Percentiles rank a stretch among this genome's conserved stretches.
Conservation (phyloP, 2,329 filamentous ascomycete species). For the Corynespora cassiicola region DNA sequence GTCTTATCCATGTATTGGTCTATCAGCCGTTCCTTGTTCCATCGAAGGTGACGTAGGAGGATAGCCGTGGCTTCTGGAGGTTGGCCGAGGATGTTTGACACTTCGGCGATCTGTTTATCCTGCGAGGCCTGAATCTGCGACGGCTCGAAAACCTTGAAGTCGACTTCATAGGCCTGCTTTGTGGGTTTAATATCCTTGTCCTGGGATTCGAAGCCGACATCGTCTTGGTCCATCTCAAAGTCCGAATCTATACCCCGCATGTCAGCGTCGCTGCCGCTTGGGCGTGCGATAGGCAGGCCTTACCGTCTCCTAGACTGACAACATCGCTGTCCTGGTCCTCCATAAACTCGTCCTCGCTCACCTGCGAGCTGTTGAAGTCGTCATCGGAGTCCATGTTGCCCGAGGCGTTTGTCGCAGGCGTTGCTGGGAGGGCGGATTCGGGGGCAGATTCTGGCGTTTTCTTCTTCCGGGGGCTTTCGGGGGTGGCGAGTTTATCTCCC, state of each 20-base stretch:
- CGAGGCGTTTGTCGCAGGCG: constrained; percentile 41
- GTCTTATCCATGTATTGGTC: constrained; percentile 95
- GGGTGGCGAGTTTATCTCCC: constrained; percentile 30
- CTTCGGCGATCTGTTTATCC: constrained; percentile 83
- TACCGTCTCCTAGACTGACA: constrained; percentile 53
- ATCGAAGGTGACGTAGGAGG: constrained; percentile 84
- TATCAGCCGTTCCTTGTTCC: constrained; percentile 95
- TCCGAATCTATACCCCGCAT: constrained; percentile 52
- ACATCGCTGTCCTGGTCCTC: constrained; percentile 80
- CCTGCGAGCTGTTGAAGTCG: constrained; percentile 85
- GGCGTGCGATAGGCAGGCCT: constrained; percentile 11
- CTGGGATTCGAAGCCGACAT: constrained; percentile 67
- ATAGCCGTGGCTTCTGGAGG: constrained; percentile 90
- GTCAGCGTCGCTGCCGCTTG: constrained; percentile 14
- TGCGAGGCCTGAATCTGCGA: constrained; percentile 84
- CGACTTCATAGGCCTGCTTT: constrained; percentile 80
- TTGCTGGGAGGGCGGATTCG: constrained; percentile 33
- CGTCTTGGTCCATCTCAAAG: constrained; percentile 64
- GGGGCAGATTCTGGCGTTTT: constrained; percentile 24
- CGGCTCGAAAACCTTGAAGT: constrained; percentile 82
- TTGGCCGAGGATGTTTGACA: constrained; percentile 89
- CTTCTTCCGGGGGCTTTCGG: constrained; percentile 40
- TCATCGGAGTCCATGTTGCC: constrained; percentile 92
- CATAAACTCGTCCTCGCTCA: constrained; percentile 76
- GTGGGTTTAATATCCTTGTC: constrained; percentile 76